Conservation (phyloP, 768 basidiomycete species). For the Boletus huronensis region DNA sequence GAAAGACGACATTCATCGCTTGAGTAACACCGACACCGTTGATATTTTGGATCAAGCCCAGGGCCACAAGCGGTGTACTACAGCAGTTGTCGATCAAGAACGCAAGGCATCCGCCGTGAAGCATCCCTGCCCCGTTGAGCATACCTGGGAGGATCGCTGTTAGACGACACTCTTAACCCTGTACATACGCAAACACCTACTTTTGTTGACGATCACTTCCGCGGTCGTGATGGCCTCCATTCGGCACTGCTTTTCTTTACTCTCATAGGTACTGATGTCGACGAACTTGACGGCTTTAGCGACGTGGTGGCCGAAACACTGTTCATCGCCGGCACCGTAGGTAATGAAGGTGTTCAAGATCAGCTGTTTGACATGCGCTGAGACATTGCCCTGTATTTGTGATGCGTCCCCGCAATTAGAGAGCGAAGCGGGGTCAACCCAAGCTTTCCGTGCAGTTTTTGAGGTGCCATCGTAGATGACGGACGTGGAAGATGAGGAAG, state of each 20-base stretch:
- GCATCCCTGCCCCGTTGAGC: slow-evolving; percentile 73
- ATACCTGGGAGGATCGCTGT: slow-evolving; percentile 43
- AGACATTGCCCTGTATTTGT: slow-evolving; percentile 59
- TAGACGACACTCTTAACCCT: not conserved
- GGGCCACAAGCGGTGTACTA: slow-evolving; percentile 62
- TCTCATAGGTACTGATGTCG: slow-evolving; percentile 51
- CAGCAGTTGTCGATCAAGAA: slow-evolving; percentile 76
- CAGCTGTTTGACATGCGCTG: slow-evolving; percentile 61
- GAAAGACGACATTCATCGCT: slow-evolving; percentile 65
- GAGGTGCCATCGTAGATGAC: slow-evolving; percentile 22
- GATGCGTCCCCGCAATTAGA: slow-evolving; percentile 58
- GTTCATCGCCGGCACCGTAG: slow-evolving; percentile 66
- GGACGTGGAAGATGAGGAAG: slow-evolving; percentile 26
- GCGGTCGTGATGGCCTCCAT: slow-evolving; percentile 60
- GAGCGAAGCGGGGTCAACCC: slow-evolving; percentile 64
- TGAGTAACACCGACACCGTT: slow-evolving; percentile 78
- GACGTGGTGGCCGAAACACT: slow-evolving; percentile 59
- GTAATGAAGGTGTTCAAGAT: slow-evolving; percentile 63
- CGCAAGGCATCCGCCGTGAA: slow-evolving; percentile 72
- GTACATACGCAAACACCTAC: slow-evolving; percentile 34
- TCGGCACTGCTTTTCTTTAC: slow-evolving; percentile 45
- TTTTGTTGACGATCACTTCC: slow-evolving; percentile 60
- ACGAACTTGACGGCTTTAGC: slow-evolving; percentile 59
- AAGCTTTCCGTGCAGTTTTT: slow-evolving; percentile 36
- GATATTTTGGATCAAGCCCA: slow-evolving; percentile 54